phyloP scores from a whole-genome alignment of 106 monocot species.

The Dendrobium catenatum region DNA sequence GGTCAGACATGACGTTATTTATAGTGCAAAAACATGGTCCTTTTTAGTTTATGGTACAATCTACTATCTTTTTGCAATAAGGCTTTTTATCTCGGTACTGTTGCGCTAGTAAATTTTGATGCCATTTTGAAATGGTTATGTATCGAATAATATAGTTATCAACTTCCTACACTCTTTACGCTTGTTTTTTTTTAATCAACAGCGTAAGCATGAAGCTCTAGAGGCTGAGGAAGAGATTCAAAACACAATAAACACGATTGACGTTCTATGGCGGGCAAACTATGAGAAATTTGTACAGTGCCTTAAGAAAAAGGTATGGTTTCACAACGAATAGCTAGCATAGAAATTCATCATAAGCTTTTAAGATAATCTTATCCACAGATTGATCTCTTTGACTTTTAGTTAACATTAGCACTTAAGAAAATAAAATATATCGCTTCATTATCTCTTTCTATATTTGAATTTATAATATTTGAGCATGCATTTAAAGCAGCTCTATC shows the following conservation, averaged over 20 bases:
- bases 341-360: neutral
- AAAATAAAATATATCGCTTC: neutral
- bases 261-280: constrained; percentile 91
- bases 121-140: neutral
- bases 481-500: neutral
- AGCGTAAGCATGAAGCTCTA: constrained; percentile 55
- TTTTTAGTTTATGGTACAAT: neutral
- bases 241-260: constrained; percentile 59
- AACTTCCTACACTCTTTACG: neutral
- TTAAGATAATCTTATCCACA: neutral
- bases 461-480: neutral
- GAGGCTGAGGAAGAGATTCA: constrained; percentile 58
- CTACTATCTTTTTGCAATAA: neutral
- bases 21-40: neutral
- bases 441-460: constrained; percentile 2
- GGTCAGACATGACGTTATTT: neutral
- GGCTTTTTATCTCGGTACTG: neutral
- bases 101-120: neutral
- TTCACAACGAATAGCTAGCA: neutral
- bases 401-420: neutral
- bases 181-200: constrained; percentile 6
- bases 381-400: constrained; percentile 1
- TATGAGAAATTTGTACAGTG: constrained; percentile 71
- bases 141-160: neutral
- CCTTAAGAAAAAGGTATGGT: constrained; percentile 71